These are phyloP conservation scores for Platanthera zijinensis DNA, from an alignment of 106 monocot species.

Conservation along the genomic window DNA sequence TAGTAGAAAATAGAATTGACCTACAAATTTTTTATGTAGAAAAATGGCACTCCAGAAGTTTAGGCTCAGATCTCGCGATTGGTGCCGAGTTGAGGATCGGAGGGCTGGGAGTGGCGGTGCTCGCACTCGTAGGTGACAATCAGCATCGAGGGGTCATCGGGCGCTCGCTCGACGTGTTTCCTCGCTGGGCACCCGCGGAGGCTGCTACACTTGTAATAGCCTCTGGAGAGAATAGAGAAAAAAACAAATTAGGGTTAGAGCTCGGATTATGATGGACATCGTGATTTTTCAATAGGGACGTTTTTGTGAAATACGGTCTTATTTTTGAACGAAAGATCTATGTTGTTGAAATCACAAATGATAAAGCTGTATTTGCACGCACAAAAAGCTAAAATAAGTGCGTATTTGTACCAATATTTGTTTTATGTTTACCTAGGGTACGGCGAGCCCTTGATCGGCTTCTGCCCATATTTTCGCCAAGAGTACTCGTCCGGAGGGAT, in stretches of 20 bases:
- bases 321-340: too few species aligned
- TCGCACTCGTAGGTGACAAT: constrained; percentile 71
- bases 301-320: too few species aligned
- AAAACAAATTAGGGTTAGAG: neutral
- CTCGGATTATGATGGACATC: neutral
- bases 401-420: too few species aligned
- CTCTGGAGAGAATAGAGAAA: constrained; percentile 19
- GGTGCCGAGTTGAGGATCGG: constrained; percentile 6
- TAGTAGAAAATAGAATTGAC: neutral
- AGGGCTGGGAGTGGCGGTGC: constrained; percentile 43
- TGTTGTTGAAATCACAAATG: too few species aligned
- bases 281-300: too few species aligned
- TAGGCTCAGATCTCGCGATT: constrained; percentile 10
- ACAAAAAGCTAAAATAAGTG: too few species aligned
- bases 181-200: constrained; percentile 63
- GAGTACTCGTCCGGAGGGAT: constrained; percentile 76
- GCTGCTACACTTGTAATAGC: constrained; percentile 78
- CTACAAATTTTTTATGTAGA: neutral
- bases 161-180: constrained; percentile 68
- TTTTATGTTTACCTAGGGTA: constrained; percentile 64
- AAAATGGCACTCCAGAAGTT: too few species aligned
- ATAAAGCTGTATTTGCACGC: too few species aligned
- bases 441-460: constrained; percentile 85
- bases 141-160: constrained; percentile 59
- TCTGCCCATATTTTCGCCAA: constrained; percentile 89